Evolutionary conservation across 2,329 filamentous ascomycete species (phyloP).

Genomic region (Sclerotinia nivalis): DNA sequence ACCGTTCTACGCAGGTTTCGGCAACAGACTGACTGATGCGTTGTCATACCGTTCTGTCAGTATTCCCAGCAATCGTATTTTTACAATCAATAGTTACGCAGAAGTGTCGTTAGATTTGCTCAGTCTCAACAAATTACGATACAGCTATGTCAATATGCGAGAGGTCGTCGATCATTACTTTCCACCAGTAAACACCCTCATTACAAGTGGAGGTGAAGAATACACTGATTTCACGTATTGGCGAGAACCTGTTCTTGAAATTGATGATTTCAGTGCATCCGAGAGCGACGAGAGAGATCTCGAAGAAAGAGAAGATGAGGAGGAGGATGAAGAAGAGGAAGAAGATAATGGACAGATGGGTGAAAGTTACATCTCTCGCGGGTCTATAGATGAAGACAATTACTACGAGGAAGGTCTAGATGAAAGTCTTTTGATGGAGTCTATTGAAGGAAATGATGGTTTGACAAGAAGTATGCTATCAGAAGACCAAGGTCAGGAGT

Average conservation of each 20-base stretch:
- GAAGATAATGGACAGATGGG: conserved; percentile 54
- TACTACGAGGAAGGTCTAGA: conserved; percentile 42
- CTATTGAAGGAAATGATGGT: conserved; percentile 35
- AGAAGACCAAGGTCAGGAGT: conserved; percentile 31
- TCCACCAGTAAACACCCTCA: conserved; percentile 81
- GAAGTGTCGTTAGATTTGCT: conserved; percentile 91
- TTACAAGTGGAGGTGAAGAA: conserved; percentile 87
- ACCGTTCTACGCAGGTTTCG: conserved; percentile 96
- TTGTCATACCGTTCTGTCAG: conserved; percentile 95
- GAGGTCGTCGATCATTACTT: conserved; percentile 99
- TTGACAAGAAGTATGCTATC: conserved; percentile 38
- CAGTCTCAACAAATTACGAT: conserved; percentile 90
- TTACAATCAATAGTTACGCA: conserved; percentile 97
- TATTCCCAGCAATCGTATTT: conserved; percentile 90
- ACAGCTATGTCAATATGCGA: conserved; percentile 94
- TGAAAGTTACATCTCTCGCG: conserved; percentile 58
- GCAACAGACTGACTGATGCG: conserved; percentile 93
- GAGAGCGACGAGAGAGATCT: conserved; percentile 63
- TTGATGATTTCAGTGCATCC: conserved; percentile 86
- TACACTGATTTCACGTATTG: conserved; percentile 98
- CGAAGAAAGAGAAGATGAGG: conserved; percentile 53
- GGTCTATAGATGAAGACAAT: conserved; percentile 49
- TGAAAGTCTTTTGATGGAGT: conserved; percentile 36
- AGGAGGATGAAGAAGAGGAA: conserved; percentile 52
- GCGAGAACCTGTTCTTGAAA: conserved; percentile 79